Base-by-base conservation (phyloP, 306 rosid genomes). In the Casuarina equisetifolia region DNA sequence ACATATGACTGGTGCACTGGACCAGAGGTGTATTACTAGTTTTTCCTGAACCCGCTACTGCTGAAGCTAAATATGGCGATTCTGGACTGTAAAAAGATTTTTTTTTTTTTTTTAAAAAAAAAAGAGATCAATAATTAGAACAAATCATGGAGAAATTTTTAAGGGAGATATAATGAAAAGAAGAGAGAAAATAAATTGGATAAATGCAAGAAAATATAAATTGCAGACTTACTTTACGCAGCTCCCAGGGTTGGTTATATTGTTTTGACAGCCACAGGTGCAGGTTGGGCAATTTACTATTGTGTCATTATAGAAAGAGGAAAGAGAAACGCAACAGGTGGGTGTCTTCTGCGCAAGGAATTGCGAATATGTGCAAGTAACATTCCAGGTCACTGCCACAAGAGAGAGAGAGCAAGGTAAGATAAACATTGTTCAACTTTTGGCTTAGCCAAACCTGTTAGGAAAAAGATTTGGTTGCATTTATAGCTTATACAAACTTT, bases 321-420 rank as follows among this genome's bases (percentile, higher is more conserved):
- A 95, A 74, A 95, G 97, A 42, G 99, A 95, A 82, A 95, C 99
- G 85, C 99, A 95, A 80, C 99, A 95, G 12, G 90, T 92, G 40
- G 99, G 99, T 42, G 97, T 91, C 96, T 95, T 95, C 78, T 92
- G 97, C 78, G 97, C 97, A 70, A 95, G 85, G 81, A 95, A 95
- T 80, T 95, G 99, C 61, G 99, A 95, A 81, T 92, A 95, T 1
- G 96, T 91, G 90, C 99, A 95, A 51, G 99, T 95, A 82, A 95
- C 43, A 69, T 95, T 95, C 99, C 99, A 95, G 70, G 99, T 95
- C 99, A 95, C 99, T 92, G 94, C 80, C 74, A 79, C 51, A 86
- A 84, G 81, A 82, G 45, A 76, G 40, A 39, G 74, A 62, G 8
- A 10, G 70, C 43, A 44, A 49, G 42, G 66, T 71, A 76, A 52